Evolutionary conservation across 768 basidiomycete genomes (phyloP), one percentile per base, ranked within the genome.

Genomic region (Pulveroboletus ravenelii): DNA sequence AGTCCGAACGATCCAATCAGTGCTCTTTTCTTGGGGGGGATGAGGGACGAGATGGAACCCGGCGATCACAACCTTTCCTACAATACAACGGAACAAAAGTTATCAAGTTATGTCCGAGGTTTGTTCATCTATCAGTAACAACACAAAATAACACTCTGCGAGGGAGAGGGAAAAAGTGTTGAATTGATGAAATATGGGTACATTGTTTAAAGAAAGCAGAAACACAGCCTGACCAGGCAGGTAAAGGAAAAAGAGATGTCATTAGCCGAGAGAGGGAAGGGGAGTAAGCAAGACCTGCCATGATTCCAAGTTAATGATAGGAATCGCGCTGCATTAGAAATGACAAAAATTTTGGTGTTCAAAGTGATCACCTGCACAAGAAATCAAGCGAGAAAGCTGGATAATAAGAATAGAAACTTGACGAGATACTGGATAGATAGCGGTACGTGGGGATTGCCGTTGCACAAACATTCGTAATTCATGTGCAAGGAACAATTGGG

Each of bases 391-490:
- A 30, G 47, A 57, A 49, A 59, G 53, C 49, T 35, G 52, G 60
- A 60, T 51, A 62, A 65, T 65, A 65, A 65, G 45, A 56, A 66
- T 65, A 65, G 61, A 56, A 55, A 54, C 18, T 25, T 38, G 57
- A 38, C 23, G 35, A 53, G 38, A 59, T 46, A 39, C 55, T 51
- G 54, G 41, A 64, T 57, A 64, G 51, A 55, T 57, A 59, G 38
- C 37, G 51, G 34, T 41, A 45, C 51, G 27, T 53, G 48, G 34
- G 49, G 39, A 36, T 45, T 43, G 20, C 48, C 47, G 52, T 57
- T 62, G 53, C 57, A 66, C 52, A 55, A 50, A 48, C 53, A 61
- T 52, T 60, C 62, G 61, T 67, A 39, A 65, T 54, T 61, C 59
- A 45, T 59, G 54, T 45, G 62, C 50, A 54, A 52, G 55, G 52